Evolutionary conservation across 2,329 filamentous ascomycete genomes (phyloP).

Genomic region (Hymenoscyphus fructigenus): DNA sequence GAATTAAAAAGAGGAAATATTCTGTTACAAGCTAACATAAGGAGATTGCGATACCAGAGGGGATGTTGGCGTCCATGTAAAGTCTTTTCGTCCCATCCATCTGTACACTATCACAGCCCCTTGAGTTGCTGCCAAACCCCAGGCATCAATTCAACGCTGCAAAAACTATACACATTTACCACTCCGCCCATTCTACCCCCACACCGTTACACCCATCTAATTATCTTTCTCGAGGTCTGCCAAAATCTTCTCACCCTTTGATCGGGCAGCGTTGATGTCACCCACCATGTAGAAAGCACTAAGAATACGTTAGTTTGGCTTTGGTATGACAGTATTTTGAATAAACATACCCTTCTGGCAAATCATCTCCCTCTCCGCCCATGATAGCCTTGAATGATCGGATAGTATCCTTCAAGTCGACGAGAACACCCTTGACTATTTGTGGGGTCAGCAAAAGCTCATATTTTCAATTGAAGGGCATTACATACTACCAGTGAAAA

Average conservation of each 20-base stretch:
- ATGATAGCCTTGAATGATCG: slow-evolving; percentile 86
- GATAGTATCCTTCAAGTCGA: slow-evolving; percentile 99
- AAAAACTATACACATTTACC: slow-evolving; percentile 24
- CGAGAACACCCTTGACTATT: slow-evolving; percentile 80
- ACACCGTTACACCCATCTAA: slow-evolving; percentile 9
- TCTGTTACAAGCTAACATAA: slow-evolving; percentile 25
- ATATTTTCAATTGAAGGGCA: slow-evolving; percentile 37
- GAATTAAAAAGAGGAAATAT: slow-evolving; percentile 15
- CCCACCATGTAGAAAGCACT: slow-evolving; percentile 63
- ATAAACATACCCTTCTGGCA: slow-evolving; percentile 63
- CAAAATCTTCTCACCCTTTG: slow-evolving; percentile 99
- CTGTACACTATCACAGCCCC: slow-evolving; percentile 22
- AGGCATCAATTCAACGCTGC: slow-evolving; percentile 15
- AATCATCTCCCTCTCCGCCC: slow-evolving; percentile 88
- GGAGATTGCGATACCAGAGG: slow-evolving; percentile 27
- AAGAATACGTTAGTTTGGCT: slow-evolving; percentile 27
- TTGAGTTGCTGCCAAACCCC: slow-evolving; percentile 15
- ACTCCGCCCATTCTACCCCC: slow-evolving; percentile 4
- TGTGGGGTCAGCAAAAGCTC: neutral
- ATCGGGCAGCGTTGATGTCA: slow-evolving; percentile 86
- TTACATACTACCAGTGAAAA: slow-evolving; percentile 65
- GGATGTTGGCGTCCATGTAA: slow-evolving; percentile 27
- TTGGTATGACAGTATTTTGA: slow-evolving; percentile 11
- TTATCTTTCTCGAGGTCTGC: slow-evolving; percentile 64
- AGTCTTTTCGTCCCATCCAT: slow-evolving; percentile 24